These are phyloP conservation scores for Penicillium lagena DNA, from an alignment of 495 filamentous ascomycete species.

Conservation along the genomic window DNA sequence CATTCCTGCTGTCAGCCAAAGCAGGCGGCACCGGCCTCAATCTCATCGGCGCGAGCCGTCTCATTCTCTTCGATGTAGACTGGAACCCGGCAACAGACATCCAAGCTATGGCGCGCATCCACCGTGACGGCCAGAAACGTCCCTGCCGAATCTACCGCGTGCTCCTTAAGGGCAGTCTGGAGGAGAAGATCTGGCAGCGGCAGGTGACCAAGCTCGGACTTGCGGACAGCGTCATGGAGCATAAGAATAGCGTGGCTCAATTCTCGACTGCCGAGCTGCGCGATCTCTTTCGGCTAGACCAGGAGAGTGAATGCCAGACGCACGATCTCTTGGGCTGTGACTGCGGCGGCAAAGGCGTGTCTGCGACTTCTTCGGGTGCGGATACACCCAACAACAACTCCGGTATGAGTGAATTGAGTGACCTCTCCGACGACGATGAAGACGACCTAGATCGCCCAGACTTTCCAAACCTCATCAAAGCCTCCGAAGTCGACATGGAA, in stretches of 20 bases:
- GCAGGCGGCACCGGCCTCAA: constrained; percentile 72
- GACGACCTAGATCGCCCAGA: constrained; percentile 34
- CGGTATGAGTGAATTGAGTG: constrained; percentile 15
- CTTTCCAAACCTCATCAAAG: constrained; percentile 43
- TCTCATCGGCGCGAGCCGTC: constrained; percentile 68
- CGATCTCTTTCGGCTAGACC: constrained; percentile 66
- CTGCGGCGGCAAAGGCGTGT: constrained; percentile 54
- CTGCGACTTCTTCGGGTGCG: not conserved
- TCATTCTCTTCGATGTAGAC: constrained; percentile 75
- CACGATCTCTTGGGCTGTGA: constrained; percentile 65
- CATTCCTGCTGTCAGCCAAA: constrained; percentile 76
- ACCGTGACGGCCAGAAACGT: constrained; percentile 69
- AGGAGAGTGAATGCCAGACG: constrained; percentile 50
- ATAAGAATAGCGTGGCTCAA: constrained; percentile 49
- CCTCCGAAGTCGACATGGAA: constrained; percentile 55
- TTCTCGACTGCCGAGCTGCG: constrained; percentile 66
- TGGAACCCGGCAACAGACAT: constrained; percentile 80
- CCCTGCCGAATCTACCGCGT: constrained; percentile 70
- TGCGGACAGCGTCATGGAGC: constrained; percentile 61
- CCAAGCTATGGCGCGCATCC: constrained; percentile 82
- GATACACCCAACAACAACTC: constrained; percentile 12
- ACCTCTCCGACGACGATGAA: constrained; percentile 23
- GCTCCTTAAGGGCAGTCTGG: constrained; percentile 63
- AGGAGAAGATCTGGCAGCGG: constrained; percentile 83
- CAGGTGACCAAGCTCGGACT: constrained; percentile 70